A percentile compares a stretch with the other conserved stretches of the same genome.
Conservation (phyloP, 1,284 basidiomycete species). For the Amylostereum areolatum region DNA sequence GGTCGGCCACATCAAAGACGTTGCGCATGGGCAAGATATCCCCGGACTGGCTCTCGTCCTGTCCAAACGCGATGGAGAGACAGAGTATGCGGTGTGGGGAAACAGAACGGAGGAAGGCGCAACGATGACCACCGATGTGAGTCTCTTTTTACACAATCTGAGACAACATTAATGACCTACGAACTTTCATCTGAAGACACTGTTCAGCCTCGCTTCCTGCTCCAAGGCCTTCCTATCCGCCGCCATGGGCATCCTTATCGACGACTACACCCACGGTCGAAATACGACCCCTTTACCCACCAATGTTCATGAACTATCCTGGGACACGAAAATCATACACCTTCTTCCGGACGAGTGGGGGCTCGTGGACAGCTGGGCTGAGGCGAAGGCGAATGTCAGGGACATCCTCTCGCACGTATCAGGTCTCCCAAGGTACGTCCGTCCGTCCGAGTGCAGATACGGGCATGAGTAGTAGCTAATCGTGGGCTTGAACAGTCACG, state of each 20-base stretch:
- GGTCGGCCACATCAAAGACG: too few species aligned
- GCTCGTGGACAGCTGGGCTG: slow-evolving; percentile 29
- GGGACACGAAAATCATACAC: slow-evolving; percentile 33
- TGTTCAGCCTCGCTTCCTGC: slow-evolving; percentile 37
- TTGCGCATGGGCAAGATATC: slow-evolving; percentile 12
- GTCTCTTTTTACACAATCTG: slow-evolving; percentile 6
- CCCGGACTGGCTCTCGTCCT: slow-evolving; percentile 21
- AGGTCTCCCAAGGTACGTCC: slow-evolving; percentile 15
- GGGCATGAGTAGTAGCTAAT: not conserved
- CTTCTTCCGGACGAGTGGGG: slow-evolving; percentile 34
- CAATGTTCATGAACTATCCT: slow-evolving; percentile 19
- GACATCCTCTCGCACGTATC: slow-evolving; percentile 26
- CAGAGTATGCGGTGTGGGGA: slow-evolving; percentile 22
- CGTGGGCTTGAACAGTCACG: slow-evolving; percentile 3
- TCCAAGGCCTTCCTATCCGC: slow-evolving; percentile 38
- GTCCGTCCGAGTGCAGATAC: not conserved
- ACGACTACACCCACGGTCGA: slow-evolving; percentile 20
- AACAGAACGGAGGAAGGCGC: slow-evolving; percentile 24
- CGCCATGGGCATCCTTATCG: slow-evolving; percentile 31
- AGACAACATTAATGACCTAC: not conserved
- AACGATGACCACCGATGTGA: slow-evolving; percentile 23
- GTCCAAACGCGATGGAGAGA: slow-evolving; percentile 10
- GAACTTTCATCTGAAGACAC: slow-evolving; percentile 22
- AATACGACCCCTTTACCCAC: slow-evolving; percentile 24
- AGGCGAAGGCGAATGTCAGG: slow-evolving; percentile 25